Evolutionary conservation across 2,329 filamentous ascomycete genomes (phyloP), one percentile per base, ranked within the genome.

Genomic region (Aschersonia sp.): DNA sequence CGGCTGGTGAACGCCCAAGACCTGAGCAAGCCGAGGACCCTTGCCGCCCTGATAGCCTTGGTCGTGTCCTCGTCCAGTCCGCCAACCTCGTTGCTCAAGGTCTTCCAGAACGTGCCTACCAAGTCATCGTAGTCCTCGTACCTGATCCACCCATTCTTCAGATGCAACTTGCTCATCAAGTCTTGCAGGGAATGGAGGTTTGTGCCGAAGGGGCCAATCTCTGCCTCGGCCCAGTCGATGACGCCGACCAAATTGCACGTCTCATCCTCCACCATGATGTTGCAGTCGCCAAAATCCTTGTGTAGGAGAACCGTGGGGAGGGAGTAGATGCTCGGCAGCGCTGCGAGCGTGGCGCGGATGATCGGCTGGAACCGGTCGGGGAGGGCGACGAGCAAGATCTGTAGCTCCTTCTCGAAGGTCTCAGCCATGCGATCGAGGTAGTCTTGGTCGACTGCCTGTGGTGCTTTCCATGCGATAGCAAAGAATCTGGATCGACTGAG

Each of bases 141-240:
- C 46, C 56, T 48, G 1, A 45, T 55, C 60, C 59, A 64, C 43
- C 65, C 65, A 32, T 61, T 52, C 12, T 52, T 52, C 3, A 69
- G 50, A 48, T 68, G 59, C n/a, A 68, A 47, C 48, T 62, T 59
- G 30, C 61, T 56, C 31, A 54, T 61, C 20, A 70, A 48, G 41
- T 32, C 40, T 47, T 67, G 52, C 1, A 66, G 49, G 9, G 60
- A 62, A 48, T 66, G 53, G 1, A 70, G 54, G 45, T 68, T 68
- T 0, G 61, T 32, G 4, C 66, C 65, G 51, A 70, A 70, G 5
- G 66, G 64, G n/a, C 58, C 47, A 30, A 69, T 58, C 45, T 61
- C 56, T 3, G 65, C 61, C 53, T 70, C 63, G 1, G 66, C 61
- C 65, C 63, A 71, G 56, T 69, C 65, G 48, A 70, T 57, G 5